Evolutionary conservation across 2,329 filamentous ascomycete genomes (phyloP).

Genomic region (Lasiodiplodia sp.): DNA sequence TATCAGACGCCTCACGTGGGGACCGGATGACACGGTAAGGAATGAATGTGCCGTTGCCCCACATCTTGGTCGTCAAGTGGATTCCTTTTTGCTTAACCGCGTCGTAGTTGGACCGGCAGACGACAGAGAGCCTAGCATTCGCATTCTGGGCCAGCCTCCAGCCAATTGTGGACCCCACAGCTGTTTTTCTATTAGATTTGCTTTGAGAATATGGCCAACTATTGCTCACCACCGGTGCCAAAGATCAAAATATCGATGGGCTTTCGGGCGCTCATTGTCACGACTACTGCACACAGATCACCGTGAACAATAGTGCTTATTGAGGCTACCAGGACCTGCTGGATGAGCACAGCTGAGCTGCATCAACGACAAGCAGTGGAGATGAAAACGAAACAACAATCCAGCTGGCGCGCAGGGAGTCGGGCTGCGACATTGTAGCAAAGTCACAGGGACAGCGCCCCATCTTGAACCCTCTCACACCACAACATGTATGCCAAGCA

Average conservation of each 20-base stretch:
- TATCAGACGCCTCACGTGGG: constrained; percentile 23
- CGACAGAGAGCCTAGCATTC: constrained; percentile 34
- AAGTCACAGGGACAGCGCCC: background rate
- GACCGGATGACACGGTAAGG: constrained; percentile 34
- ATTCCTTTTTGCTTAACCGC: constrained; percentile 32
- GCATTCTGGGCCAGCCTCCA: constrained; percentile 37
- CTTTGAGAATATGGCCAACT: background rate
- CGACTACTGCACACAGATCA: background rate
- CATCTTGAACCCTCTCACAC: constrained; percentile 14
- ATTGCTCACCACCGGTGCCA: constrained; percentile 26
- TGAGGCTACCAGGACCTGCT: constrained; percentile 1
- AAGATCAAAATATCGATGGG: constrained; percentile 29
- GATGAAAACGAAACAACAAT: constrained; percentile 17
- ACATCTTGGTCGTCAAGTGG: constrained; percentile 34
- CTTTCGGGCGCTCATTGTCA: constrained; percentile 16
- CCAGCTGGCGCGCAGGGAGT: constrained; percentile 1
- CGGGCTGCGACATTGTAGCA: background rate
- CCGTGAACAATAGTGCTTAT: background rate
- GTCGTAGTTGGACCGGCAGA: constrained; percentile 37
- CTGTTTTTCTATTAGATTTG: constrained; percentile 16
- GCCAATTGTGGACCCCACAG: constrained; percentile 37
- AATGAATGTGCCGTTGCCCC: constrained; percentile 35
- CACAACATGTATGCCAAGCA: background rate
- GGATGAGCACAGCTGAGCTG: background rate
- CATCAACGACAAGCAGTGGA: constrained; percentile 17